Evolutionary conservation across 2,329 filamentous ascomycete genomes (phyloP).

Genomic region (Aspergillus ustus): DNA sequence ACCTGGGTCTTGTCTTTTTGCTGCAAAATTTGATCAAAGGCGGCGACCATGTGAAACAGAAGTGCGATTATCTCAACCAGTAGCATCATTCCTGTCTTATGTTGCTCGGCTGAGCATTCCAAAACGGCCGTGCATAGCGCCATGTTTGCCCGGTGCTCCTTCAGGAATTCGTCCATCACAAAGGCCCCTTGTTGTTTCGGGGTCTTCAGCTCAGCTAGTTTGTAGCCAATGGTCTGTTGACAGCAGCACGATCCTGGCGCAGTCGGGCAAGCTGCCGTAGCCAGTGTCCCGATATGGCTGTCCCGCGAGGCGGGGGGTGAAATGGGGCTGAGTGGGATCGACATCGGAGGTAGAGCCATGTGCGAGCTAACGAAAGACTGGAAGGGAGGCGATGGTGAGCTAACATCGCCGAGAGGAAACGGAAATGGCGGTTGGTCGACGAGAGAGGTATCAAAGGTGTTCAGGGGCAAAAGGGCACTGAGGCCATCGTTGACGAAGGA

Average conservation of each 20-base stretch:
- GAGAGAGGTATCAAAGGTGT: background rate
- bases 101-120: constrained; percentile 4
- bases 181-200: background rate
- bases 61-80: constrained; percentile 11
- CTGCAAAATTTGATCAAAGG: constrained; percentile 15
- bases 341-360: background rate
- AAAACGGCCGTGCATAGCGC: constrained; percentile 15
- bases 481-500: background rate
- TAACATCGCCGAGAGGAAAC: background rate
- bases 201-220: constrained; percentile 1
- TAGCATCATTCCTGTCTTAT: constrained; percentile 6
- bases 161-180: constrained; percentile 10
- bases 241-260: constrained; percentile 4
- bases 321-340: constrained; percentile 4
- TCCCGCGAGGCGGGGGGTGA: background rate
- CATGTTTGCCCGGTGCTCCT: constrained; percentile 14
- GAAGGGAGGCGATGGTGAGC: background rate
- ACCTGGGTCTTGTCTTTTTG: background rate
- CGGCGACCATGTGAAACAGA: constrained; percentile 8
- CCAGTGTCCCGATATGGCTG: background rate
- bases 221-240: background rate
- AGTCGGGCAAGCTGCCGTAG: background rate
- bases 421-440: background rate
- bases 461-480: background rate
- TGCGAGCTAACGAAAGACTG: background rate